Conservation (phyloP, 306 rosid genomes). For the Rosa lucieae region DNA sequence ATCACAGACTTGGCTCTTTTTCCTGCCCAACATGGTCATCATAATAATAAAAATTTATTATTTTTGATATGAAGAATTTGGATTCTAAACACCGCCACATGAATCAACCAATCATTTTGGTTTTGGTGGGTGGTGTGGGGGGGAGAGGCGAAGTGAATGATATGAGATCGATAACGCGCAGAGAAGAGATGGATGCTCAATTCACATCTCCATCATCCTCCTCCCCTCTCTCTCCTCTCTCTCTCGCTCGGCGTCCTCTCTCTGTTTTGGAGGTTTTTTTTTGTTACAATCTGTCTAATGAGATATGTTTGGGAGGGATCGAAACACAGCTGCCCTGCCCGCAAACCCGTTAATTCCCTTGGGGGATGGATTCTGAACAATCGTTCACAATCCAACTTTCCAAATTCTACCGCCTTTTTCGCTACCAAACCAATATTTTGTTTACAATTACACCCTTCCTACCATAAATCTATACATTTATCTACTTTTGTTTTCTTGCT, state of each 20-base stretch:
- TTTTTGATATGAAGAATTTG: background rate
- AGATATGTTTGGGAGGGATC: background rate
- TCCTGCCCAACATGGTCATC: conserved; percentile 13
- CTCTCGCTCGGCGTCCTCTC: background rate
- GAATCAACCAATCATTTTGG: background rate
- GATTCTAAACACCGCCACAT: background rate
- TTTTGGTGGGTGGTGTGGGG: background rate
- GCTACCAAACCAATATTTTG: background rate
- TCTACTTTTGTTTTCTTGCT: too few species aligned
- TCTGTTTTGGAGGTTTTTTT: background rate
- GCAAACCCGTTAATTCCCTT: background rate
- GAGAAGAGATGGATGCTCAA: background rate
- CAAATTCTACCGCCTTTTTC: background rate
- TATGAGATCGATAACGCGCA: background rate
- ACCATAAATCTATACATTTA: too few species aligned
- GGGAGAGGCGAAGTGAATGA: background rate
- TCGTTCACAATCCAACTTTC: background rate
- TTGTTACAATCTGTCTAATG: background rate
- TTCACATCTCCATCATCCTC: background rate
- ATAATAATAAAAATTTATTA: background rate
- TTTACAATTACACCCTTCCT: too few species aligned
- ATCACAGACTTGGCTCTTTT: conserved; percentile 24
- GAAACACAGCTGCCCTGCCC: background rate
- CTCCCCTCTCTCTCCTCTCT: background rate
- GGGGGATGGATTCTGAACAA: too few species aligned